phyloP scores from a whole-genome alignment of 2,329 filamentous ascomycete species.

The Fusarium odoratissimum region DNA sequence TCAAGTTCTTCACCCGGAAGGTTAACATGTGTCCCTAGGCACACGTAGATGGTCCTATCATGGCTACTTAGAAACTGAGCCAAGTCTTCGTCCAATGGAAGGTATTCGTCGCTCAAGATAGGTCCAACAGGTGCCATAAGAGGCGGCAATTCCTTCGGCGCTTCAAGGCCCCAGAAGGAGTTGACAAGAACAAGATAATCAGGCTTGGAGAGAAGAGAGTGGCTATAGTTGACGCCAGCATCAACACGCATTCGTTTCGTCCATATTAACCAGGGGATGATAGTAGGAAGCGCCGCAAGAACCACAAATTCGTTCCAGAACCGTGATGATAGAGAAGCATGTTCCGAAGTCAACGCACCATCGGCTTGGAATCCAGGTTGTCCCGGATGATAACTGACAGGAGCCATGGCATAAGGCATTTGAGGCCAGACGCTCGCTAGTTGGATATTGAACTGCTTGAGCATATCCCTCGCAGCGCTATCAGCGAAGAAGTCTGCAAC shows the following conservation, averaged over 20 bases:
- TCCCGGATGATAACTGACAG: conserved; percentile 55
- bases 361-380: conserved; percentile 56
- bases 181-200: conserved; percentile 57
- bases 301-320: conserved; percentile 52
- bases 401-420: conserved; percentile 54
- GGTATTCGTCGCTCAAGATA: conserved; percentile 51
- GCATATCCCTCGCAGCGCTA: conserved; percentile 54
- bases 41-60: conserved; percentile 53
- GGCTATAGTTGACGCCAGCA: conserved; percentile 48
- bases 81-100: conserved; percentile 44
- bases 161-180: conserved; percentile 57
- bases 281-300: conserved; percentile 45
- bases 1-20: conserved; percentile 46
- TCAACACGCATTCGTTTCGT: conserved; percentile 49
- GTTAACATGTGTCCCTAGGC: conserved; percentile 56
- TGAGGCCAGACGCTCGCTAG: conserved; percentile 55
- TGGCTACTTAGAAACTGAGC: conserved; percentile 49
- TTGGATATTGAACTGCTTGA: conserved; percentile 51
- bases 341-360: conserved; percentile 51
- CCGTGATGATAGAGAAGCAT: conserved; percentile 52
- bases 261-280: conserved; percentile 48
- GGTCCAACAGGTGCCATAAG: conserved; percentile 54
- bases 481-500: conserved; percentile 59
- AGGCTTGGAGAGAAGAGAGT: conserved; percentile 50
- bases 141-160: conserved; percentile 56